These are phyloP conservation scores for Moesziomyces parantarcticus DNA, from an alignment of 1,284 basidiomycete species.

Conservation along the genomic window DNA sequence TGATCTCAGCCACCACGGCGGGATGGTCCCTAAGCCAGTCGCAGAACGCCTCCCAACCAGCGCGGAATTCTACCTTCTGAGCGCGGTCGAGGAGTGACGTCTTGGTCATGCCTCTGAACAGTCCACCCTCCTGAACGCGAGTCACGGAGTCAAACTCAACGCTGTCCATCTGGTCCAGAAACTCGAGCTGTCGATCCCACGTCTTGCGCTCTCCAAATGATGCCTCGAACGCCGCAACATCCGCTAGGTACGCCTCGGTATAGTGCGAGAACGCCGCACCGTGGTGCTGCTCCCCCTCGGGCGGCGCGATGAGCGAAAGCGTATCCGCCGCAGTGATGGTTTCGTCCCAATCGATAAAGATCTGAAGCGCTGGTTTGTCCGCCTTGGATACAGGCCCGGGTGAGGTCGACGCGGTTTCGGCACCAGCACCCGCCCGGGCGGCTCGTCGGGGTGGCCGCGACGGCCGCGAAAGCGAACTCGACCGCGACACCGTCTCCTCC, in stretches of 20 bases:
- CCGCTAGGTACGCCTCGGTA: constrained; percentile 46
- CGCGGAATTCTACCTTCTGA: constrained; percentile 20
- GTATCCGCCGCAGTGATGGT: constrained; percentile 63
- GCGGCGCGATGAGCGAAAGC: constrained; percentile 56
- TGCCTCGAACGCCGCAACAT: constrained; percentile 23
- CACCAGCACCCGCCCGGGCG: not conserved
- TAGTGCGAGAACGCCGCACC: constrained; percentile 49
- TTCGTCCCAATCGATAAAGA: constrained; percentile 66
- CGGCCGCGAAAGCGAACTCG: constrained; percentile 19
- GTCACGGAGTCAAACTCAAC: constrained; percentile 49
- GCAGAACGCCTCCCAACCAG: constrained; percentile 45
- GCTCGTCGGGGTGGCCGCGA: constrained; percentile 34
- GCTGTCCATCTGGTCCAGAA: constrained; percentile 30
- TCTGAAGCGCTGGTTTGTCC: constrained; percentile 11
- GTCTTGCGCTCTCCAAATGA: constrained; percentile 12
- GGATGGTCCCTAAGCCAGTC: constrained; percentile 21
- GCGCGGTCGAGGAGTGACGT: constrained; percentile 18
- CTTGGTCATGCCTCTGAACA: constrained; percentile 45
- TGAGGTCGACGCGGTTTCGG: not conserved
- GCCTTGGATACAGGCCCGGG: not conserved
- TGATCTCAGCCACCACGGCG: constrained; percentile 30
- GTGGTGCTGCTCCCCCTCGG: constrained; percentile 16
- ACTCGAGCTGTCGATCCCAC: constrained; percentile 35
- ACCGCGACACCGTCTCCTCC: constrained; percentile 12
- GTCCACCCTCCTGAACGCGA: constrained; percentile 42